phyloP scores from a whole-genome alignment of 2,329 filamentous ascomycete species.

The Colletotrichum sp. region DNA sequence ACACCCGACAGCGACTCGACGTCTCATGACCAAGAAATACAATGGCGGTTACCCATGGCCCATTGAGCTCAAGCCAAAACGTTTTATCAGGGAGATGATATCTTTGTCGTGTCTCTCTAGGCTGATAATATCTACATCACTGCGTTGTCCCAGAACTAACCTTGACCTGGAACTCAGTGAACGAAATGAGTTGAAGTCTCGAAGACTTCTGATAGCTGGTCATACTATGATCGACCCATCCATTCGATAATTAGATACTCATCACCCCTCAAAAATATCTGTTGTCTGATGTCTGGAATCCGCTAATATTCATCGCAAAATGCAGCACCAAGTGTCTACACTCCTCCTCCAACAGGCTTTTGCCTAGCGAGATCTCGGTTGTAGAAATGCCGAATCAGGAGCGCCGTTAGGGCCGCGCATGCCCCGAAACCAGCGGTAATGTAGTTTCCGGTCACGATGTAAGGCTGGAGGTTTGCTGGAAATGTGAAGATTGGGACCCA shows the following conservation, averaged over 20 bases:
- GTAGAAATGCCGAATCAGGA: constrained; percentile 26
- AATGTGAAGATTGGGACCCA: constrained; percentile 34
- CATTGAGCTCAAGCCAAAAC: rapidly evolving
- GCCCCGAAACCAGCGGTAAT: constrained; percentile 29
- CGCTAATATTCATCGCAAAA: neutral
- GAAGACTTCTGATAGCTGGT: neutral
- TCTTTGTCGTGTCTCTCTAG: neutral
- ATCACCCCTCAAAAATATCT: neutral
- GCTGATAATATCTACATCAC: neutral
- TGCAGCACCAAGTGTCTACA: neutral
- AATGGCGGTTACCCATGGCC: neutral
- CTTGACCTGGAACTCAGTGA: neutral
- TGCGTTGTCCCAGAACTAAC: neutral
- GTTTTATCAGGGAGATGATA: rapidly evolving
- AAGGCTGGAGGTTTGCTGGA: constrained; percentile 30
- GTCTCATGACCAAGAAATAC: neutral
- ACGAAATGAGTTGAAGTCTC: neutral
- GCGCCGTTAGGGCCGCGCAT: constrained; percentile 12
- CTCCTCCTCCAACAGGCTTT: neutral
- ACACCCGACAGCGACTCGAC: neutral
- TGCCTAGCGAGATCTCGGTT: constrained; percentile 21
- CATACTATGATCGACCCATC: neutral
- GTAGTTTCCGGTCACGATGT: constrained; percentile 32
- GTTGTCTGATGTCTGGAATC: neutral
- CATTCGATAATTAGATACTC: neutral